Evolutionary conservation across 495 filamentous ascomycete genomes (phyloP), one percentile per base, ranked within the genome.

Genomic region (Tuber umbilicatum): DNA sequence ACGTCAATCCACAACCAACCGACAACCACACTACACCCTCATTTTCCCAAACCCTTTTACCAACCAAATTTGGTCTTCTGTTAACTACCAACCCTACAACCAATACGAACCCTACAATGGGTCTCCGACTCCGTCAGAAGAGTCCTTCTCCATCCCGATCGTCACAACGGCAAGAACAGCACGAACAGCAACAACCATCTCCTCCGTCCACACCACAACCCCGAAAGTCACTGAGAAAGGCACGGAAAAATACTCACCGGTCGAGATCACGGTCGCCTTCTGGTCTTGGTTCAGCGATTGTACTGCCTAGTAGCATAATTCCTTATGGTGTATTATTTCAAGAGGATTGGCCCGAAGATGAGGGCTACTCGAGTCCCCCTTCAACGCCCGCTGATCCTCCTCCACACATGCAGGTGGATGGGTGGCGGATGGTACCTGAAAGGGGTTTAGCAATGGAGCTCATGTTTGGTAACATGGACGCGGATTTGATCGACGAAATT

Each of bases 401-500:
- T 70, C 70, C 72, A 23, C 68, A 71, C 14, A 47, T 35, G 7
- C 42, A 70, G 0, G 70, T 74, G 4, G 40, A 70, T 40, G 77
- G 77, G 19, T 79, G 77, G 77, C 69, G 77, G 16, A 76, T 73
- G 45, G 69, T 73, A 43, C 76, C 77, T 16, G 77, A 73, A 38
- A 79, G 72, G 55, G 55, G 55, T 21, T 38, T 78, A 41, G 77
- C 77, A 73, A 79, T 79, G 77, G 77, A 79, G 64, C 78, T 79
- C 76, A 79, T 79, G 77, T 79, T 79, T 42, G 77, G 77, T 23
- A 76, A 79, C 72, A 79, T 79, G 77, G 77, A 79, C 50, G 77
- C 77, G 60, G 77, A 79, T 47, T 79, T 79, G 72, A 79, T 79
- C 75, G 72, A 78, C 17, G 77, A 79, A 60, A 72, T 79, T 71